Conservation (phyloP, 1,139 yeast genomes). For the Tardiomyces depauwii region DNA sequence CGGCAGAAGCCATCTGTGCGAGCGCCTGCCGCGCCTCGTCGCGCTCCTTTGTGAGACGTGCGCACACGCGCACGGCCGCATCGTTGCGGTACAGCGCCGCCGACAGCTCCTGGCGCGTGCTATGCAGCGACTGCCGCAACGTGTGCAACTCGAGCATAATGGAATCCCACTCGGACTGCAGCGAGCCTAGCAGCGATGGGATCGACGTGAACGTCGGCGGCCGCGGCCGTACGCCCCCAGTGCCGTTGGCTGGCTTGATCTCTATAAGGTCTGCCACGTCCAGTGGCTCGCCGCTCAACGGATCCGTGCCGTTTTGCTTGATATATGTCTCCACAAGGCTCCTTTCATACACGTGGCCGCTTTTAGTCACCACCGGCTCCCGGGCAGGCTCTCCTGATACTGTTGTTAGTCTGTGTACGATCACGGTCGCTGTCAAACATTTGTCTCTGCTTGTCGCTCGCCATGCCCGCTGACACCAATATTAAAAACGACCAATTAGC, state of each 20-base stretch:
- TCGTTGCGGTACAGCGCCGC: constrained; percentile 74
- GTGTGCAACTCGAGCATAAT: constrained; percentile 71
- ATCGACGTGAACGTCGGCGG: constrained; percentile 53
- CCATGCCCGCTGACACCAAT: neutral
- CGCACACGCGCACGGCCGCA: constrained; percentile 83
- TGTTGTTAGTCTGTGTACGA: neutral
- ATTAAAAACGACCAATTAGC: too few species aligned
- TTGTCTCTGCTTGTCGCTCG: too few species aligned
- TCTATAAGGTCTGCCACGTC: constrained; percentile 46
- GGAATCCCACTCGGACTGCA: constrained; percentile 90
- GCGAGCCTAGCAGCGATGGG: constrained; percentile 61
- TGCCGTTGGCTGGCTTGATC: constrained; percentile 26
- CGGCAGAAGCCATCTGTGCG: constrained; percentile 29
- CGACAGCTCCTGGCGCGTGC: constrained; percentile 62
- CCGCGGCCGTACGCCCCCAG: constrained; percentile 30
- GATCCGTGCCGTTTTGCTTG: constrained; percentile 59
- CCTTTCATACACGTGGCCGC: constrained; percentile 58
- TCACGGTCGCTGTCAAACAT: neutral
- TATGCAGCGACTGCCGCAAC: constrained; percentile 57
- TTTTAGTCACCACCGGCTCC: constrained; percentile 65
- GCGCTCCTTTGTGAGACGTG: constrained; percentile 57
- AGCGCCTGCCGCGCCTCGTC: constrained; percentile 60
- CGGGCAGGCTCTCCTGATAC: constrained; percentile 58
- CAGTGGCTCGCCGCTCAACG: constrained; percentile 56
- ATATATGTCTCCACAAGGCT: constrained; percentile 52